Conservation (phyloP, 352 stramenopile species). For the Aphanomyces invadans region DNA sequence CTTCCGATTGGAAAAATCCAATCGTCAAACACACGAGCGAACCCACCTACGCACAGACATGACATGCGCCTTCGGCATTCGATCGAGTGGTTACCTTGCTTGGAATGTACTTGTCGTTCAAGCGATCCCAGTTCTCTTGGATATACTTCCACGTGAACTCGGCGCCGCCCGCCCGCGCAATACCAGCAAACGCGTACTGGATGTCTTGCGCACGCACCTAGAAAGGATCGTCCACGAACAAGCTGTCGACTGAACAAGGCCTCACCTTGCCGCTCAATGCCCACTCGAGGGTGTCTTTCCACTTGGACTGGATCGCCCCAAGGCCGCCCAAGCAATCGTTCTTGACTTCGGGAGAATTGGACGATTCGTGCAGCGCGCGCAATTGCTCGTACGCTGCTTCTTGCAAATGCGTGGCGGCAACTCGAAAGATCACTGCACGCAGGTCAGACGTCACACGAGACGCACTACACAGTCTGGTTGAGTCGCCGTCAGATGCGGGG, state of each 20-base stretch:
- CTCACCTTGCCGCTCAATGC: constrained; percentile 32
- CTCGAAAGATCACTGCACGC: constrained; percentile 45
- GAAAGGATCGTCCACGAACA: not conserved
- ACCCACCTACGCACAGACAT: constrained; percentile 46
- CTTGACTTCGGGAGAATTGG: constrained; percentile 59
- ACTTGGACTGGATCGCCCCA: constrained; percentile 36
- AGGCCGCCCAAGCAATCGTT: constrained; percentile 50
- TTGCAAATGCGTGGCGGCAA: constrained; percentile 38
- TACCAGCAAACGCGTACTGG: constrained; percentile 39
- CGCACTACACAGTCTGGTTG: constrained; percentile 24
- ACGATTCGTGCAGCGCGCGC: constrained; percentile 50
- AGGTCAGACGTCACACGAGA: constrained; percentile 47
- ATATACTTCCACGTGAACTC: constrained; percentile 62
- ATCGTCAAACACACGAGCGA: constrained; percentile 38
- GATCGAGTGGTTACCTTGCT: too few relatives aligned
- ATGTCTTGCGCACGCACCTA: constrained; percentile 65
- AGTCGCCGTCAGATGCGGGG: not conserved
- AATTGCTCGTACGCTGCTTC: constrained; percentile 44
- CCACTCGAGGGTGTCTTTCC: constrained; percentile 62
- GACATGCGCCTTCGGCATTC: too few relatives aligned
- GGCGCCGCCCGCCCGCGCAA: constrained; percentile 41
- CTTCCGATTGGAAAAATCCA: constrained; percentile 38
- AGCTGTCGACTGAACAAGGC: not conserved
- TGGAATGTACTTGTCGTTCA: constrained; percentile 51
- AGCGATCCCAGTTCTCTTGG: constrained; percentile 48